Evolutionary conservation across 768 basidiomycete species (phyloP).

Genomic region (Suillus occidentalis): DNA sequence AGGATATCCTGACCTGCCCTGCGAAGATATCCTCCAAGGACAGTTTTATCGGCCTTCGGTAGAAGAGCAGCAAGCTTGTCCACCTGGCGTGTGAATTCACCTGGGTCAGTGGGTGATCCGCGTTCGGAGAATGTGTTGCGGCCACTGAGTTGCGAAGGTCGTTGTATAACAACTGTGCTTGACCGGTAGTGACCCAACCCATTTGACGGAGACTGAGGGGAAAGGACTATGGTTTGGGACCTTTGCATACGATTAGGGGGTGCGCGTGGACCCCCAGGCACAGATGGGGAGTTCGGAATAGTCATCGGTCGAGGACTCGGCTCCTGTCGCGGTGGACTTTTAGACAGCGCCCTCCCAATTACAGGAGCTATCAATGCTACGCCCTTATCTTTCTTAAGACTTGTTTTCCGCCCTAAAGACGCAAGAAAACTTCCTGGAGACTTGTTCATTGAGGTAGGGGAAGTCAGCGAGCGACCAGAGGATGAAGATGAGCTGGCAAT

Average conservation of each 20-base stretch:
- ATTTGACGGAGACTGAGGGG: constrained; percentile 26
- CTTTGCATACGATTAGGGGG: constrained; percentile 60
- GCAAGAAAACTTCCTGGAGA: constrained; percentile 67
- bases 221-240: constrained; percentile 64
- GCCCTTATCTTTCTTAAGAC: constrained; percentile 43
- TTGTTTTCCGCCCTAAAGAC: constrained; percentile 71
- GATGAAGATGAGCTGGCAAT: constrained; percentile 46
- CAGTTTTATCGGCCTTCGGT: constrained; percentile 66
- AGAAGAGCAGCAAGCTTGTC: constrained; percentile 70
- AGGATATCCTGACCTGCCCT: constrained; percentile 77
- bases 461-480: constrained; percentile 44
- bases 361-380: constrained; percentile 29
- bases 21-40: constrained; percentile 71
- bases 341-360: constrained; percentile 37
- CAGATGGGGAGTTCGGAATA: constrained; percentile 43
- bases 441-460: constrained; percentile 42
- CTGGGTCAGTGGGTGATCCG: constrained; percentile 13
- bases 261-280: constrained; percentile 77
- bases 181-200: constrained; percentile 27
- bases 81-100: constrained; percentile 65
- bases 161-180: constrained; percentile 25
- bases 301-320: constrained; percentile 32
- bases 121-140: constrained; percentile 16
- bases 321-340: constrained; percentile 34
- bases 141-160: constrained; percentile 31